These are phyloP conservation scores for Crithidia brevicula DNA, from an alignment of 208 protist genomes.

Conservation along the genomic window DNA sequence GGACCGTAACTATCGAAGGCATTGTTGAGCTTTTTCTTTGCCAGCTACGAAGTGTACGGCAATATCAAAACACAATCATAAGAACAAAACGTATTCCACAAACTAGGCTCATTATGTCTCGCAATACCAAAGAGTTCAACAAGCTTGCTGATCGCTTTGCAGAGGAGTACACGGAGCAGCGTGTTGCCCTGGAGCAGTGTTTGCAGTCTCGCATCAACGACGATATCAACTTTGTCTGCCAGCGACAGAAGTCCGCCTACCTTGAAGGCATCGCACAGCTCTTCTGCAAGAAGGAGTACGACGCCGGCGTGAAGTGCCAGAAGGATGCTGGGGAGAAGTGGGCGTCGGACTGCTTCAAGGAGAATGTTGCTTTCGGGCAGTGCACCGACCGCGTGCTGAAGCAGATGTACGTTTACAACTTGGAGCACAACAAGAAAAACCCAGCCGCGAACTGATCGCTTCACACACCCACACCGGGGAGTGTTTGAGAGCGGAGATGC, in stretches of 20 bases:
- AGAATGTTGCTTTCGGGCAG: slow-evolving; percentile 85
- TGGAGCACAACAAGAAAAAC: slow-evolving; percentile 84
- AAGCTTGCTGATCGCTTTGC: slow-evolving; percentile 65
- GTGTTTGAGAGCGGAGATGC: no score
- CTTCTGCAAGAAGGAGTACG: slow-evolving; percentile 84
- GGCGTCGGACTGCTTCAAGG: slow-evolving; percentile 86
- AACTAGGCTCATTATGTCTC: slow-evolving; percentile 48
- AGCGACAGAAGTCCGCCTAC: slow-evolving; percentile 77
- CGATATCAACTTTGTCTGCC: slow-evolving; percentile 89
- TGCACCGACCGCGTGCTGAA: slow-evolving; percentile 80
- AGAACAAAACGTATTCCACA: slow-evolving; percentile 17
- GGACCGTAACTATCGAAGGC: no score
- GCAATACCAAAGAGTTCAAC: slow-evolving; percentile 88
- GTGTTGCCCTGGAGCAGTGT: slow-evolving; percentile 66
- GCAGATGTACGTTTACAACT: slow-evolving; percentile 88
- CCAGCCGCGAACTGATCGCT: slow-evolving; percentile 56
- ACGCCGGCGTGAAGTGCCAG: slow-evolving; percentile 76
- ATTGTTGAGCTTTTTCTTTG: no score
- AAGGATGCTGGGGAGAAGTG: slow-evolving; percentile 63
- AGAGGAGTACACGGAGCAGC: slow-evolving; percentile 58
- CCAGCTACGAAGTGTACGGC: no score
- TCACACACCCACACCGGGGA: no score
- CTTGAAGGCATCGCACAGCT: slow-evolving; percentile 71
- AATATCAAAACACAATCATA: no score
- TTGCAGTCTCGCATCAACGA: slow-evolving; percentile 81